A percentile compares a stretch with the other conserved stretches of the same genome.
Conservation (phyloP, 2,329 filamentous ascomycete genomes). For the Fusarium musae region DNA sequence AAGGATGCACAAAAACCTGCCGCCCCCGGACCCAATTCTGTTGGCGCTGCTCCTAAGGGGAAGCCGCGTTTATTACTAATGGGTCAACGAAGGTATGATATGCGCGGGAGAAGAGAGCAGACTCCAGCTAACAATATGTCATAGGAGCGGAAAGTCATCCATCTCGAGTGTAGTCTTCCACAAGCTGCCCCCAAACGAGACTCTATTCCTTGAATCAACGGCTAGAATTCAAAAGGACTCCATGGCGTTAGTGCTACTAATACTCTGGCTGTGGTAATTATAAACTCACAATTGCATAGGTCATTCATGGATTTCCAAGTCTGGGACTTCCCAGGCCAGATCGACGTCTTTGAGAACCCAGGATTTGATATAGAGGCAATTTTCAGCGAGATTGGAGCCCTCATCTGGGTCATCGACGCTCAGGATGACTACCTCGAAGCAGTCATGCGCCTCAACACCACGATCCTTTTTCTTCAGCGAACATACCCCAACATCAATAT, state of each 20-base stretch:
- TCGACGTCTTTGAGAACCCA: constrained; percentile 87
- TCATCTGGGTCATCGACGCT: constrained; percentile 99
- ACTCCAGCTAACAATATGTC: constrained; percentile 1
- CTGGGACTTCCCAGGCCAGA: constrained; percentile 95
- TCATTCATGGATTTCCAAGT: constrained; percentile 99
- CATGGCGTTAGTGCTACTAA: constrained; percentile 77
- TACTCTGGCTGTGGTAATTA: not conserved
- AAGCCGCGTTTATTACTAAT: constrained; percentile 92
- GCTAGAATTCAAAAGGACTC: constrained; percentile 94
- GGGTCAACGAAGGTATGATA: constrained; percentile 86
- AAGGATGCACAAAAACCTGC: constrained; percentile 59
- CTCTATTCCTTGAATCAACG: constrained; percentile 93
- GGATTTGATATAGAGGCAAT: constrained; percentile 92
- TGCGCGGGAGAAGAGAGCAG: not conserved
- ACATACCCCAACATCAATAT: constrained; percentile 94
- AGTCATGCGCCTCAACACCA: constrained; percentile 85
- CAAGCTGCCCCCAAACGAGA: constrained; percentile 95
- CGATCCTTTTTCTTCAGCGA: constrained; percentile 88
- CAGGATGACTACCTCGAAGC: constrained; percentile 98
- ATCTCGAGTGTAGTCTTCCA: constrained; percentile 99
- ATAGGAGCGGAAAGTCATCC: constrained; percentile 95
- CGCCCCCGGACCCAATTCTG: constrained; percentile 53
- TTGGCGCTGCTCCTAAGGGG: constrained; percentile 63
- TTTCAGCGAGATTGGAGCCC: constrained; percentile 91
- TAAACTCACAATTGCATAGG: constrained; percentile 56